phyloP scores from a whole-genome alignment of 352 stramenopile genomes.

The Poterioochromonas sp. region DNA sequence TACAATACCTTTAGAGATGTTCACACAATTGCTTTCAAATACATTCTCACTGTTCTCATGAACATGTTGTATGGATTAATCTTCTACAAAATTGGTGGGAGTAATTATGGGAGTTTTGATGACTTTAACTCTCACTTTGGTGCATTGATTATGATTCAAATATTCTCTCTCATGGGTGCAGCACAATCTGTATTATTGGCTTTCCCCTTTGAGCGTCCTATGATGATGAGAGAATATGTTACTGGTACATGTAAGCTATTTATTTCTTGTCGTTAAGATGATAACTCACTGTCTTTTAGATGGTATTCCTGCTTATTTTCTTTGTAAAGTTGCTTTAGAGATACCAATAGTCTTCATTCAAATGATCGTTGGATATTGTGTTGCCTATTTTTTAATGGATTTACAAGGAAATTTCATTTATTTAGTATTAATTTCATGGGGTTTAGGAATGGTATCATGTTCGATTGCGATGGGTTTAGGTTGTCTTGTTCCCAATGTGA shows the following conservation, averaged over 20 bases:
- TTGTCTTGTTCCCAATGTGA: conserved; percentile 51
- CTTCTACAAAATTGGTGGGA: no score
- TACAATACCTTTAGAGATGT: conserved; percentile 35
- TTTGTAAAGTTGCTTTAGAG: conserved; percentile 36
- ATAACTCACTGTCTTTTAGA: no score
- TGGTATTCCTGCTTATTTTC: conserved; percentile 36
- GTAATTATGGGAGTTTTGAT: no score
- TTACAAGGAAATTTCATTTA: conserved; percentile 38
- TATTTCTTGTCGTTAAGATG: no score
- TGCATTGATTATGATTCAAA: conserved; percentile 27
- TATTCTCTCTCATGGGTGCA: not conserved
- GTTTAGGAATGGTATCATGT: conserved; percentile 43
- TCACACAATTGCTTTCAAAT: conserved; percentile 37
- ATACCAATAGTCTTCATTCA: conserved; percentile 34
- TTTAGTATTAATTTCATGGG: conserved; percentile 34
- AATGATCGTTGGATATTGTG: conserved; percentile 29
- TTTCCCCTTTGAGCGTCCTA: conserved; percentile 22
- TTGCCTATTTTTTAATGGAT: conserved; percentile 40
- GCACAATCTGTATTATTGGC: conserved; percentile 13
- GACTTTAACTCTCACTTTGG: conserved; percentile 40
- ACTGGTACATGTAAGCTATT: conserved; percentile 28
- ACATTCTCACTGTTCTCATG: conserved; percentile 37
- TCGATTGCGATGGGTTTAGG: conserved; percentile 53
- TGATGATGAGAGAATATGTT: conserved; percentile 25
- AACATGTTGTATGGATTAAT: conserved; percentile 37